These are phyloP conservation scores for Plasmodium inui DNA, from an alignment of 169 alveolate genomes.

Conservation along the genomic window DNA sequence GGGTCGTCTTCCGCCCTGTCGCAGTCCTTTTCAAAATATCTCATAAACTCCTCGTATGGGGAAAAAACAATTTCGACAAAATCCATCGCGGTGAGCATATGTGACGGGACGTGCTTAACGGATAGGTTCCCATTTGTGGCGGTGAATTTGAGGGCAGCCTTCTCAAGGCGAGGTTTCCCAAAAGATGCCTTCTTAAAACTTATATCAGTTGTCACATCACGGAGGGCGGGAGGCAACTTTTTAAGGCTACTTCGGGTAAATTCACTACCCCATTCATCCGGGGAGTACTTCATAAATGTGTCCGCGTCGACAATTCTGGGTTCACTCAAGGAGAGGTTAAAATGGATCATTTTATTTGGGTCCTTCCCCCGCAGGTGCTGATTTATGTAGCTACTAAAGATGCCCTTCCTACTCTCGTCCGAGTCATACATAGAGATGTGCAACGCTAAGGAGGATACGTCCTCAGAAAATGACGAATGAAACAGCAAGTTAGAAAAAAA, in stretches of 20 bases:
- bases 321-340: slow-evolving; percentile 19
- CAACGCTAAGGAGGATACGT: slow-evolving; percentile 34
- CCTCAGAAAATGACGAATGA: slow-evolving; percentile 20
- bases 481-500: slow-evolving; percentile 36
- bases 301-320: neutral
- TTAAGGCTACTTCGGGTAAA: neutral
- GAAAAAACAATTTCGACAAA: slow-evolving; percentile 33
- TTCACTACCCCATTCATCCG: neutral
- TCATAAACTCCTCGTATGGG: slow-evolving; percentile 26
- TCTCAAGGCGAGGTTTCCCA: neutral
- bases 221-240: neutral
- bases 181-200: neutral
- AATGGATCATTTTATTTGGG: slow-evolving; percentile 23
- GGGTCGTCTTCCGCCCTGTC: neutral
- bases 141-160: neutral
- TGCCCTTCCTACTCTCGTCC: neutral
- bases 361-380: neutral
- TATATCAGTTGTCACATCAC: neutral
- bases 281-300: neutral
- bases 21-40: slow-evolving; percentile 3
- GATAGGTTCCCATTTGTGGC: neutral
- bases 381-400: neutral
- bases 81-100: slow-evolving; percentile 42
- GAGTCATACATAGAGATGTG: slow-evolving; percentile 51
- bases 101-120: slow-evolving; percentile 2